Base-by-base conservation (phyloP, 2,329 filamentous ascomycete species). In the Tolypocladium inflatum region DNA sequence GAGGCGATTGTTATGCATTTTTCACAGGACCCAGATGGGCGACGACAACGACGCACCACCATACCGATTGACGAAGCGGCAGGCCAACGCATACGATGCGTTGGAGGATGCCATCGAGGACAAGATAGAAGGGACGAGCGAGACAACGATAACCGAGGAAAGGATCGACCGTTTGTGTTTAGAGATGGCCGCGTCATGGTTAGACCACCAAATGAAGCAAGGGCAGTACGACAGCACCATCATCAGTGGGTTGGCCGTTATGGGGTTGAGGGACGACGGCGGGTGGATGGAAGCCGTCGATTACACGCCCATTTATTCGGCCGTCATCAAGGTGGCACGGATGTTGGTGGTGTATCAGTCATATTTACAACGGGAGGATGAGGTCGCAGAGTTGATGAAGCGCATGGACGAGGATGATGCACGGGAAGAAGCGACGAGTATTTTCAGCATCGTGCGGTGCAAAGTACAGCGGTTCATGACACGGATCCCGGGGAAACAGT, bases 391-490 rank as follows among this genome's bases (percentile, higher is more conserved):
- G 21, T 42, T 55, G 10, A 26, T 42, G 4, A 38, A 56, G 48
- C 30, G 19, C 33, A 54, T 58, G 15, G 55, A 56, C 21, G 23
- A 56, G 33, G 30, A 59, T 10, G 33, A 59, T n/a, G 54, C 30
- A 15, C n/a, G 51, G 3, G 57, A 60, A 3, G 38, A 41, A 41
- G 57, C 30, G 4, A 26, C 10, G 26, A 52, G 58, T 9, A 30
- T 63, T 33, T 64, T 61, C 41, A n/a, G 23, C 13, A 55, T 57
- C 9, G 55, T 62, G 5, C 41, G 53, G 8, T 13, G 13, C 1
- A 59, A 59, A 41, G 54, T 60, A 35, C 38, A 57, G 53, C 55
- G 60, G 48, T 64, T 62, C 30, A 64, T 63, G 42, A 64, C 48
- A 2, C 37, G 42, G 37, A 60, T 52, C 13, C 26, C 54, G 19